Base-by-base conservation (phyloP, 768 basidiomycete species). In the Termitomyces sp. region DNA sequence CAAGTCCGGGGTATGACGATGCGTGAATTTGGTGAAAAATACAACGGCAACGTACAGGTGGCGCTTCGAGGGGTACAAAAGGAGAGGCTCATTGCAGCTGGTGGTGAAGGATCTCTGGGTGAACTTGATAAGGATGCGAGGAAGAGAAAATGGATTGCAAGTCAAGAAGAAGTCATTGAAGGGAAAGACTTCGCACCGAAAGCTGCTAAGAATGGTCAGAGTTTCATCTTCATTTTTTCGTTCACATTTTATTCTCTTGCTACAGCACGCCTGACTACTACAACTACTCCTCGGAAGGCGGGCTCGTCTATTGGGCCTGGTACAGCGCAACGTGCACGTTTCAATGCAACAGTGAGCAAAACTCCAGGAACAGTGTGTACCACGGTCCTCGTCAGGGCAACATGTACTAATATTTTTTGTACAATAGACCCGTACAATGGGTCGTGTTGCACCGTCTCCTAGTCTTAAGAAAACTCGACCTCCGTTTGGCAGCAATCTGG, bases 141-240 rank as follows among this genome's bases (percentile, higher is more conserved):
- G 58, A 92, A 92, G 69, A 74, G 90, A 62, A 91, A 91, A 68
- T 89, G 87, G 87, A 80, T 84, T 4, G 86, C 82, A 17, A 79
- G 82, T 50, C 85, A 87, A 64, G 82, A 84, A 47, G 75, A 70
- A 27, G 68, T 69, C 31, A 76, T 76, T 47, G 73, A 73, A 34
- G 75, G 68, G 29, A 59, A 72, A 65, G 67, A 59, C 44, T 49
- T 45, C 41, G 61, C 63, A 38, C 59, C 78, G 42, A 80, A 83
- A 63, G 78, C 80, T 0, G 37, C 73, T 37, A 90, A 90, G 75
- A 84, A 73, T 65, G 86, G 89, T 89, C 63, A 47, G 80, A 62
- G 21, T 7, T 40, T 43, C 14, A 50, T 35, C 45, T 41, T 42
- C 46, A 10, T 54, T 51, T 42, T 47, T 55, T 37, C 27, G 19